phyloP scores from a whole-genome alignment of 805 yeast species.

The Priceomyces castillae region DNA sequence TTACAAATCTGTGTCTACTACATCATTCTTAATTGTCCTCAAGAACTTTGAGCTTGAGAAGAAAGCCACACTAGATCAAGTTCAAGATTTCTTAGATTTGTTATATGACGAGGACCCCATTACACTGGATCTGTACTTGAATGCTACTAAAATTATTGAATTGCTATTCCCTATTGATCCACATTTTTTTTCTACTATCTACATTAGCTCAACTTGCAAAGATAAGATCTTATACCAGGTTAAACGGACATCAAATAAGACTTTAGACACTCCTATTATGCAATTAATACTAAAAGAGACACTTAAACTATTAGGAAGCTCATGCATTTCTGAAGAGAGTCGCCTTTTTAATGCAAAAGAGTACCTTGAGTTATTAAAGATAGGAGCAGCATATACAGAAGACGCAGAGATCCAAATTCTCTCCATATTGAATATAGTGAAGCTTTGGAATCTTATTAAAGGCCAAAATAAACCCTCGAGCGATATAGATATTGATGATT shows the following conservation, averaged over 20 bases:
- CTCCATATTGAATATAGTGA: slow-evolving; percentile 48
- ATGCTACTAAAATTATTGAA: slow-evolving; percentile 20
- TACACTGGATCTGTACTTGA: slow-evolving; percentile 15
- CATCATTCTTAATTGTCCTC: slow-evolving; percentile 21
- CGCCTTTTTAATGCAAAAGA: slow-evolving; percentile 46
- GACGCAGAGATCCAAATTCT: slow-evolving; percentile 23
- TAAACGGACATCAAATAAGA: slow-evolving; percentile 6
- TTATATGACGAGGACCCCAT: slow-evolving; percentile 8
- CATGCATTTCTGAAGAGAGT: slow-evolving; percentile 51
- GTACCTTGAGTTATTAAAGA: slow-evolving; percentile 41
- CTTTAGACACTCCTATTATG: slow-evolving; percentile 8
- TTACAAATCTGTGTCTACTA: slow-evolving; percentile 13
- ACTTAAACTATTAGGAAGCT: slow-evolving; percentile 22
- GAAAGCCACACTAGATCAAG: slow-evolving; percentile 13
- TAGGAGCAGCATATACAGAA: slow-evolving; percentile 24
- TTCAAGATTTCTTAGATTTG: slow-evolving; percentile 23
- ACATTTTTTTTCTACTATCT: slow-evolving; percentile 17
- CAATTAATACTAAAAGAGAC: slow-evolving; percentile 10
- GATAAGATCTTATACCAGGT: slow-evolving; percentile 14
- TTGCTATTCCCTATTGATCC: slow-evolving; percentile 30
- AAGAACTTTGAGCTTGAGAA: slow-evolving; percentile 17
- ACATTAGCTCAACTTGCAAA: slow-evolving; percentile 19
- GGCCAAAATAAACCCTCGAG: slow-evolving; percentile 18
- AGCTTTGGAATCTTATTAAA: slow-evolving; percentile 54
- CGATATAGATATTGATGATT: slow-evolving; percentile 8